Conservation (phyloP, 1,139 yeast species). For the Candida tunisiensis region DNA sequence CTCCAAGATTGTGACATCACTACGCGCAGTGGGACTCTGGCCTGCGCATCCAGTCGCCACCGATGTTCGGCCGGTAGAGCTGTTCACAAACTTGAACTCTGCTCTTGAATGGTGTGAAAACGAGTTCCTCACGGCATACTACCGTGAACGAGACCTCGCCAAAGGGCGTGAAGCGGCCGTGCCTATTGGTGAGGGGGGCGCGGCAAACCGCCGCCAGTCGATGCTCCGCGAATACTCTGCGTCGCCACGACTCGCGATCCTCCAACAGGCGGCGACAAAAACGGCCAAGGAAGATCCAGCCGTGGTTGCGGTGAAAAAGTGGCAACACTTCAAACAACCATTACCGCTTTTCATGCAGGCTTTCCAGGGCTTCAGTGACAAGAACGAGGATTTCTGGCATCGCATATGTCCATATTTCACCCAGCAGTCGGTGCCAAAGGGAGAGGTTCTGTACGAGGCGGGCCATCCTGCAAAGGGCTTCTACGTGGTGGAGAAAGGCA, state of each 20-base stretch:
- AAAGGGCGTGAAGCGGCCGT: neutral
- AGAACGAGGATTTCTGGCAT: slow-evolving; percentile 52
- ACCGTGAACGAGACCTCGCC: slow-evolving; percentile 16
- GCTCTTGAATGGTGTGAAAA: slow-evolving; percentile 97
- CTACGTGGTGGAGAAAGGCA: slow-evolving; percentile 62
- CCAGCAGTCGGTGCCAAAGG: slow-evolving; percentile 31
- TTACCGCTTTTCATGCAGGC: slow-evolving; percentile 53
- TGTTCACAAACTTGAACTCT: slow-evolving; percentile 62
- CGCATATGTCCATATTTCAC: slow-evolving; percentile 35
- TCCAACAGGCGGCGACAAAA: slow-evolving; percentile 44
- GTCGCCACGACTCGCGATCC: slow-evolving; percentile 49
- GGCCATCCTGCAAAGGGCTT: slow-evolving; percentile 26
- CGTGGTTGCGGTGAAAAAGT: slow-evolving; percentile 11
- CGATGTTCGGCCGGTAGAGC: slow-evolving; percentile 27
- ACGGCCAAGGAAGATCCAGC: slow-evolving; percentile 28
- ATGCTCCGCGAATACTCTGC: slow-evolving; percentile 6
- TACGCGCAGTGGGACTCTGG: slow-evolving; percentile 23
- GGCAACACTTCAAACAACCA: slow-evolving; percentile 34
- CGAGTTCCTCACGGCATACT: slow-evolving; percentile 60
- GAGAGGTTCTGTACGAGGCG: slow-evolving; percentile 19
- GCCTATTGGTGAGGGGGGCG: neutral
- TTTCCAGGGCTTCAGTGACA: slow-evolving; percentile 46
- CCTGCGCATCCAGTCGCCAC: slow-evolving; percentile 9
- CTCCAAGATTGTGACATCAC: too few relatives aligned
- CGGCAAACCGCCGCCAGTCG: neutral